Base-by-base conservation (phyloP, 768 basidiomycete species). In the Xerocomellus chrysenteron region DNA sequence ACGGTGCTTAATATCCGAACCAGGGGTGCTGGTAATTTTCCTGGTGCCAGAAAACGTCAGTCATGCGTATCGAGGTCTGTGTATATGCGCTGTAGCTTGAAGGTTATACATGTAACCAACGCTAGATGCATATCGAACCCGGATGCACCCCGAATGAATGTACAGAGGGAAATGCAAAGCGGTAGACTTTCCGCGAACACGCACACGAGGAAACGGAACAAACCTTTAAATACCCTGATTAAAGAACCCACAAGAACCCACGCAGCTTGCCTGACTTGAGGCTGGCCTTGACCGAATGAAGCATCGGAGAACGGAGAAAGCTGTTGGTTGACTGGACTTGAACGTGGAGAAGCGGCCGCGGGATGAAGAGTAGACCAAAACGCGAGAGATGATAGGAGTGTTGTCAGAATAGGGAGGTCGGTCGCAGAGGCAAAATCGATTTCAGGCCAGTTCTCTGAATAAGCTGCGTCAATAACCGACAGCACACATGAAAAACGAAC, bases 231-330 rank as follows among this genome's bases (percentile, higher is more conserved):
- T 52, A 69, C 42, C 68, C 69, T n/a, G 82, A 64, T 30, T 42
- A 68, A 19, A 85, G 63, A 10, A 71, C 67, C 53, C 77, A 78
- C 12, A 88, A 65, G 9, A 86, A 60, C 64, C 87, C 94, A 96
- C 0, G 84, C 82, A 12, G 86, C 79, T 66, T 85, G 81, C 17
- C 94, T 81, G 32, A 93, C 87, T 40, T 77, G 78, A 3, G 92
- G 89, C 62, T 94, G 90, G 3, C 70, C 76, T 35, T 73, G 76
- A 1, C 90, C 91, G 58, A 88, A 69, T 13, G 61, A 55, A n/a
- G 37, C 47, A 2, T 24, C 21, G 12, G 65, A 59, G 12, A 62
- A 65, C 5, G 62, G 54, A 49, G 65, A 66, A 10, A 16, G 2
- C 17, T 43, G 57, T 10, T 83, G 47, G 74, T 72, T 47, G 78